These are phyloP conservation scores for Arachnopeziza araneosa DNA, from an alignment of 2,329 filamentous ascomycete species.

Conservation along the genomic window DNA sequence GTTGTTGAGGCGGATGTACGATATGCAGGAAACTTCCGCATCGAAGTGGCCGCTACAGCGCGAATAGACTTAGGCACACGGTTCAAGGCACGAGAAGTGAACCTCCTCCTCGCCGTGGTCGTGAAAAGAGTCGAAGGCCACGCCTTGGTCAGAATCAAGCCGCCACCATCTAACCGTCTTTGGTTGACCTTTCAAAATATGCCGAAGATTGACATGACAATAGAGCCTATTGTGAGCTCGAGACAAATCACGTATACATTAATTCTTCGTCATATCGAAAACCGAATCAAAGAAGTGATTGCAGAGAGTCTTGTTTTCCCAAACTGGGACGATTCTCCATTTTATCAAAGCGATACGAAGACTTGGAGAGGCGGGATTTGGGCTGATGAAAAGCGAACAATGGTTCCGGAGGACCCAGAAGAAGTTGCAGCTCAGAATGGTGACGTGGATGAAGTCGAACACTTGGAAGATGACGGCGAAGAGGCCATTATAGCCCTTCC, in stretches of 20 bases:
- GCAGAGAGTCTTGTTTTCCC: slow-evolving; percentile 87
- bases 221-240: slow-evolving; percentile 92
- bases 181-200: slow-evolving; percentile 95
- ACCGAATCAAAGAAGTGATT: slow-evolving; percentile 87
- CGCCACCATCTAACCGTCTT: slow-evolving; percentile 89
- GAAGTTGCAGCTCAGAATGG: slow-evolving; percentile 39
- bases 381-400: slow-evolving; percentile 47
- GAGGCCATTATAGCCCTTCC: slow-evolving; percentile 35
- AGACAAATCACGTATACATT: slow-evolving; percentile 93
- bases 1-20: slow-evolving; percentile 80
- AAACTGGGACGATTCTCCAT: slow-evolving; percentile 95
- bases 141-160: slow-evolving; percentile 79
- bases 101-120: slow-evolving; percentile 79
- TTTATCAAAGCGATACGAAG: slow-evolving; percentile 75
- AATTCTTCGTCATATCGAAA: slow-evolving; percentile 90
- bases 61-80: slow-evolving; percentile 83
- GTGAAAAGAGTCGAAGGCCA: slow-evolving; percentile 83
- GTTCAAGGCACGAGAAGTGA: slow-evolving; percentile 87
- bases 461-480: slow-evolving; percentile 31
- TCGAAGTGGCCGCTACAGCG: slow-evolving; percentile 89
- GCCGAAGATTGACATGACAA: slow-evolving; percentile 89
- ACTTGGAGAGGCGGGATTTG: slow-evolving; percentile 82
- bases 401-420: slow-evolving; percentile 34
- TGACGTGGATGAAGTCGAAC: slow-evolving; percentile 39
- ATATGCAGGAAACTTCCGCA: slow-evolving; percentile 82